Evolutionary conservation across 108 stramenopile genomes (phyloP).

Genomic region (Cylindrotheca closterium): DNA sequence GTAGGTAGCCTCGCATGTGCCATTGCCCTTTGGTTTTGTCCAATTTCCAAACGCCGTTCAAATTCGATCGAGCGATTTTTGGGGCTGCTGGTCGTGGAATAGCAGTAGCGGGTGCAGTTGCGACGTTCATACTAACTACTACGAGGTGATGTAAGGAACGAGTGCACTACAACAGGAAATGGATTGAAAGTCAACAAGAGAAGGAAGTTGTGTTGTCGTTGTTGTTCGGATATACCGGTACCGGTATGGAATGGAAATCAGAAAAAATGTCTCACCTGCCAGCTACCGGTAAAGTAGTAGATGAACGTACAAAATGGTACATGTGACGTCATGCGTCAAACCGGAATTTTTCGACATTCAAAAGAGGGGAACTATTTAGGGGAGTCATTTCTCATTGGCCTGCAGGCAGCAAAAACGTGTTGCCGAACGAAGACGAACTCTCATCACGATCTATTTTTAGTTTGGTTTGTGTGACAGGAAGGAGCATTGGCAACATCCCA

Average conservation of each 20-base stretch:
- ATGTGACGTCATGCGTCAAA: too few species aligned
- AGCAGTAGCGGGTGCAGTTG: background rate
- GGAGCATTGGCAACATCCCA: too few species aligned
- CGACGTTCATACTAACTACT: background rate
- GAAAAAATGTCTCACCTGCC: too few species aligned
- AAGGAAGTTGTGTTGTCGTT: background rate
- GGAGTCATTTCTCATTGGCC: background rate
- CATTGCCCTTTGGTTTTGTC: conserved; percentile 69
- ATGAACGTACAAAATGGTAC: too few species aligned
- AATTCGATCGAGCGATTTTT: conserved; percentile 24
- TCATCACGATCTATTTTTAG: too few species aligned
- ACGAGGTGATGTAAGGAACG: too few species aligned
- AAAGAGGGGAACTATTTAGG: background rate
- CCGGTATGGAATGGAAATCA: too few species aligned
- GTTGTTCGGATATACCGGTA: too few species aligned
- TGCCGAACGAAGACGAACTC: too few species aligned
- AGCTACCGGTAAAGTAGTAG: background rate
- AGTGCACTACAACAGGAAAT: background rate
- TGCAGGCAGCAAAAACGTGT: too few species aligned
- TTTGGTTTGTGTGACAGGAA: background rate
- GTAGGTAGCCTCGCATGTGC: conserved; percentile 78
- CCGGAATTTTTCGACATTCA: too few species aligned
- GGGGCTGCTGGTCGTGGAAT: background rate
- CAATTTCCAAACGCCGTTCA: conserved; percentile 79
- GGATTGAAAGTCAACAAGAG: background rate